phyloP scores from a whole-genome alignment of 371 early-diverging fungal genomes.

The Gilbertella persicaria region DNA sequence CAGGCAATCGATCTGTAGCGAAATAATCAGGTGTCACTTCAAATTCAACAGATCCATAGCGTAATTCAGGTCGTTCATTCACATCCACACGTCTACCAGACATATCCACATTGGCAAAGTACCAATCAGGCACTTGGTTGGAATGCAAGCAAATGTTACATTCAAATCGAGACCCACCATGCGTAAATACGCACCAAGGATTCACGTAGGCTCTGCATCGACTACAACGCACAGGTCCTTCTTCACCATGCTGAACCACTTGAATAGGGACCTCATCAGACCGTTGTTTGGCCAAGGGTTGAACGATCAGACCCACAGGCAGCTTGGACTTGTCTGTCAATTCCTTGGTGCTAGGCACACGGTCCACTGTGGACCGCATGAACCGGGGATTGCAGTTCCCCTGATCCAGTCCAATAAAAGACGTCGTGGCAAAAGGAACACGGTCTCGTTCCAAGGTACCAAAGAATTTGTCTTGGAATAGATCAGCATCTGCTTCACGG shows the following conservation, averaged over 20 bases:
- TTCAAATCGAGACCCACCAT: slow-evolving; percentile 88
- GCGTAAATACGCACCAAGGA: slow-evolving; percentile 84
- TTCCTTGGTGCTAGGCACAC: slow-evolving; percentile 86
- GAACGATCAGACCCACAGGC: slow-evolving; percentile 89
- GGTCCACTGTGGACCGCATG: slow-evolving; percentile 88
- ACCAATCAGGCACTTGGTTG: slow-evolving; percentile 87
- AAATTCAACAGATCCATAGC: slow-evolving; percentile 91
- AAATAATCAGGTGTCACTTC: slow-evolving; percentile 78
- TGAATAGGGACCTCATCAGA: slow-evolving; percentile 82
- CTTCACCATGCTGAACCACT: slow-evolving; percentile 87
- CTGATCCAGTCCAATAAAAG: slow-evolving; percentile 89
- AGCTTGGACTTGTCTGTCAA: slow-evolving; percentile 75
- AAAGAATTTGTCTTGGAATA: slow-evolving; percentile 69
- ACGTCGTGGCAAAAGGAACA: slow-evolving; percentile 85
- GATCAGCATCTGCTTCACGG: slow-evolving; percentile 79
- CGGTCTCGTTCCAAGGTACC: slow-evolving; percentile 72
- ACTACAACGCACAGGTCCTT: slow-evolving; percentile 90
- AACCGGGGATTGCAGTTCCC: slow-evolving; percentile 94
- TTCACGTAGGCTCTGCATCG: slow-evolving; percentile 96
- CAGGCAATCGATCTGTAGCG: slow-evolving; percentile 61
- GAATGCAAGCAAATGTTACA: slow-evolving; percentile 92
- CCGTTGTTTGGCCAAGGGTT: slow-evolving; percentile 86
- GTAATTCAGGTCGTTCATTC: slow-evolving; percentile 88
- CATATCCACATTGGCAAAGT: slow-evolving; percentile 96
- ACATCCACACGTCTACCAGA: slow-evolving; percentile 88